Percentiles rank a stretch among this genome's conserved stretches.
phyloP scores from a whole-genome alignment of 2,329 filamentous ascomycete species.

The Fusarium chuoi region DNA sequence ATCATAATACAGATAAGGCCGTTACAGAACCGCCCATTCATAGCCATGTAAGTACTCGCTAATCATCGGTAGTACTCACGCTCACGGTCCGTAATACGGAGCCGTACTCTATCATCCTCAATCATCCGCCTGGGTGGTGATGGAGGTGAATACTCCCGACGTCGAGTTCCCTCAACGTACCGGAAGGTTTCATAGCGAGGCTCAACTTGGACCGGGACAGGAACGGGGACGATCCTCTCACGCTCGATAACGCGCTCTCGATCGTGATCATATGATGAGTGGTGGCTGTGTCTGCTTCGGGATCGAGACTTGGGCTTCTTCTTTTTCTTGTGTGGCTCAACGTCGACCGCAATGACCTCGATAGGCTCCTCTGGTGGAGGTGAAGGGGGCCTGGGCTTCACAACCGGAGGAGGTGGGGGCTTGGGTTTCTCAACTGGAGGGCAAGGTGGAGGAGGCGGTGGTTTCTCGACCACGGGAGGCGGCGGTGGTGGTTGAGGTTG shows the following conservation, averaged over 20 bases:
- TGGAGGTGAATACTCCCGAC: conserved; percentile 45
- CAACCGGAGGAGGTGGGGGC: conserved; percentile 39
- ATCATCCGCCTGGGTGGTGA: conserved; percentile 48
- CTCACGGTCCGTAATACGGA: conserved; percentile 50
- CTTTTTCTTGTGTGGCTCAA: conserved; percentile 46
- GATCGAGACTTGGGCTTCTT: conserved; percentile 46
- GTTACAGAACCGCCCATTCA: not conserved
- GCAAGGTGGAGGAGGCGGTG: conserved; percentile 37
- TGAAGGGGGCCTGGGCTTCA: conserved; percentile 38
- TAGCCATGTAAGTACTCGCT: not conserved
- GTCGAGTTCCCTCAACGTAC: conserved; percentile 62
- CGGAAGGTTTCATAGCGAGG: conserved; percentile 61
- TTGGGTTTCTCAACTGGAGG: conserved; percentile 22
- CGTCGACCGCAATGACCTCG: conserved; percentile 54
- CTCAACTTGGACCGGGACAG: conserved; percentile 53
- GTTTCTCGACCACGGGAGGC: conserved; percentile 23
- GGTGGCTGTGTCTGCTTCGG: conserved; percentile 46
- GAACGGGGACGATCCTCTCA: conserved; percentile 59
- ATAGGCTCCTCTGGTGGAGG: conserved; percentile 48
- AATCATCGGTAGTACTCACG: conserved; percentile 46
- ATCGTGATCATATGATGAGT: conserved; percentile 46
- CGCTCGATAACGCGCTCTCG: conserved; percentile 64
- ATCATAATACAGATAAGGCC: conserved; percentile 39
- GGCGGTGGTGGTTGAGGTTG: conserved; percentile 34
- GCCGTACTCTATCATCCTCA: conserved; percentile 43